Percentiles rank a stretch among this genome's conserved stretches.
Conservation (phyloP, 2,329 filamentous ascomycete genomes). For the Emericellopsis atlantica region DNA sequence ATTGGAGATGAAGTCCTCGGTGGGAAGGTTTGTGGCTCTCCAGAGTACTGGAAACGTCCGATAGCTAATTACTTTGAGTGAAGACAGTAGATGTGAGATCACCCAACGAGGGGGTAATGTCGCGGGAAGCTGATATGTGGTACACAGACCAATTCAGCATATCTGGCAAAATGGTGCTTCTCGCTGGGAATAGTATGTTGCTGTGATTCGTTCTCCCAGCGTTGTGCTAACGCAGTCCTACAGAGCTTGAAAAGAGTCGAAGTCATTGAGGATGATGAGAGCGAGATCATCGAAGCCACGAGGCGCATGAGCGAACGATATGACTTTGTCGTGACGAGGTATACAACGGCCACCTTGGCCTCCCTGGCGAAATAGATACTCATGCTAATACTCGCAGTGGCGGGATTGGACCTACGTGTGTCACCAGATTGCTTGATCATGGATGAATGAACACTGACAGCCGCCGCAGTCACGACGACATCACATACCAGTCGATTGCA, state of each 20-base stretch:
- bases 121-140: background rate
- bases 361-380: too few relatives aligned
- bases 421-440: background rate
- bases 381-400: slow-evolving; percentile 35
- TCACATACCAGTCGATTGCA: slow-evolving; percentile 89
- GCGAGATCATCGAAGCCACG: slow-evolving; percentile 80
- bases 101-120: background rate
- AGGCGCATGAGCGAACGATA: slow-evolving; percentile 78
- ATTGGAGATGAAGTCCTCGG: slow-evolving; percentile 96
- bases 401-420: slow-evolving; percentile 89
- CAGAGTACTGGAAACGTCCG: background rate
- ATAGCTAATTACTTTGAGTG: background rate
- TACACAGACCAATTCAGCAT: slow-evolving; percentile 48
- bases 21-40: slow-evolving; percentile 59
- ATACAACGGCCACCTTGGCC: slow-evolving; percentile 1
- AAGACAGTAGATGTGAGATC: slow-evolving; percentile 26
- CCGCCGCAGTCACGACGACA: slow-evolving; percentile 72
- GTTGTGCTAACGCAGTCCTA: background rate
- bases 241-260: slow-evolving; percentile 73
- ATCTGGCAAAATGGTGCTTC: slow-evolving; percentile 54
- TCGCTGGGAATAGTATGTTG: slow-evolving; percentile 41
- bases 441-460: background rate
- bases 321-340: slow-evolving; percentile 86
- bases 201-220: too few relatives aligned
- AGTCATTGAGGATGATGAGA: slow-evolving; percentile 86